Percentiles rank a stretch among this genome's conserved stretches.
These are phyloP conservation scores for Fibroporia radiculosa DNA, from an alignment of 768 basidiomycete species.

Conservation along the genomic window DNA sequence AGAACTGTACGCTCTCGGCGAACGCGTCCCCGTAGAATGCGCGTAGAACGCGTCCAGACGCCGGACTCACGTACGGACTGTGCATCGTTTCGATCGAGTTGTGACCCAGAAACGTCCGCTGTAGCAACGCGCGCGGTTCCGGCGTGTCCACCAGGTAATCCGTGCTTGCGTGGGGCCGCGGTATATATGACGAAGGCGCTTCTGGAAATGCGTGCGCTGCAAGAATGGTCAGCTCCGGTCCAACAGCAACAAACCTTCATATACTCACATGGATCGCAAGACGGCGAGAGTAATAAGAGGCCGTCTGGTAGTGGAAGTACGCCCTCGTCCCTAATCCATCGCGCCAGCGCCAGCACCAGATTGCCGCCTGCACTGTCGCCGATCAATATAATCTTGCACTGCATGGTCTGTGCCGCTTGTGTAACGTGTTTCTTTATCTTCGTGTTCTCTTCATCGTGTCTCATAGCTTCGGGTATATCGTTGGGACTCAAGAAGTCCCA, in stretches of 20 bases:
- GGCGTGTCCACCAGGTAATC: conserved; percentile 49
- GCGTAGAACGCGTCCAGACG: conserved; percentile 24
- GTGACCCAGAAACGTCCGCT: conserved; percentile 46
- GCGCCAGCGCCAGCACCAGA: conserved; percentile 40
- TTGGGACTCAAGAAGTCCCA: conserved; percentile 2
- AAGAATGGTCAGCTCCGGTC: conserved; percentile 4
- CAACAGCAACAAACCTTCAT: conserved; percentile 18
- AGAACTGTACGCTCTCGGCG: conserved; percentile 18
- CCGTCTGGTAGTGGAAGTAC: conserved; percentile 37
- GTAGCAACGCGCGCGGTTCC: conserved; percentile 43
- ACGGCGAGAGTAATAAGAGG: conserved; percentile 37
- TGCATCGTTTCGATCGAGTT: conserved; percentile 27
- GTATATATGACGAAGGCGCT: conserved; percentile 39
- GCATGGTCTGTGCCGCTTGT: conserved; percentile 9
- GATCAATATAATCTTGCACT: conserved; percentile 35
- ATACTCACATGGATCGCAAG: conserved; percentile 27
- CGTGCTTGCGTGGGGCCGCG: conserved; percentile 38
- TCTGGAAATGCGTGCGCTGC: conserved; percentile 41
- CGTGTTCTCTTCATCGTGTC: conserved; percentile 8
- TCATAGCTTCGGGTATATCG: neutral
- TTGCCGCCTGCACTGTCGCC: conserved; percentile 53
- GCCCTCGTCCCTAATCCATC: conserved; percentile 47
- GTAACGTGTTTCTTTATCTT: conserved; percentile 7
- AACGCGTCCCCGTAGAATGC: conserved; percentile 26
- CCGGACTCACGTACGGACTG: conserved; percentile 27